Evolutionary conservation across 2,329 filamentous ascomycete genomes (phyloP).

Genomic region (Neonectria faginata): DNA sequence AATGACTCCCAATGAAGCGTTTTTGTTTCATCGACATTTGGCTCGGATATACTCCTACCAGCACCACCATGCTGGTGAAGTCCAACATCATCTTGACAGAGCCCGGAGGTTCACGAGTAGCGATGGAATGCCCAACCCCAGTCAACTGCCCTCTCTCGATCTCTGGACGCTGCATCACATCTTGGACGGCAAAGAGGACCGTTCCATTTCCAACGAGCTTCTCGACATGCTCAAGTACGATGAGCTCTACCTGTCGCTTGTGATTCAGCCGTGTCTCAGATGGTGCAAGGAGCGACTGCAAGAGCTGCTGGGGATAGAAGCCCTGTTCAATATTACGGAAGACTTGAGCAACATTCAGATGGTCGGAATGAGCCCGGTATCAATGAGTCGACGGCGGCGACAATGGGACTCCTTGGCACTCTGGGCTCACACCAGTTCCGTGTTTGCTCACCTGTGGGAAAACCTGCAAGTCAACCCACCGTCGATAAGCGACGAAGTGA

Average conservation of each 20-base stretch:
- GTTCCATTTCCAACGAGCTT: not conserved
- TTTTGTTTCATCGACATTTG: constrained; percentile 7
- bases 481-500: not conserved
- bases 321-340: too few species aligned
- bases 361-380: not conserved
- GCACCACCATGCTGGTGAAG: not conserved
- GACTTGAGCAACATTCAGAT: not conserved
- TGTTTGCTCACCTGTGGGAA: constrained; percentile 11
- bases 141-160: constrained; percentile 3
- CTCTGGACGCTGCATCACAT: constrained; percentile 8
- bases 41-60: constrained; percentile 3
- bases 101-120: constrained; percentile 3
- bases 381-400: not conserved
- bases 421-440: constrained; percentile 1
- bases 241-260: not conserved
- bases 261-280: not conserved
- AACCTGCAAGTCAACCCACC: constrained; percentile 10
- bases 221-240: not conserved
- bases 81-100: constrained; percentile 10
- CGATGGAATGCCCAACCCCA: not conserved
- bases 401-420: not conserved
- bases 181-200: not conserved
- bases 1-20: constrained; percentile 9
- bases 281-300: constrained; percentile 12
- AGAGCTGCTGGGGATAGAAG: not conserved